These are phyloP conservation scores for Candida namnaoensis DNA, from an alignment of 805 yeast species.

Conservation along the genomic window DNA sequence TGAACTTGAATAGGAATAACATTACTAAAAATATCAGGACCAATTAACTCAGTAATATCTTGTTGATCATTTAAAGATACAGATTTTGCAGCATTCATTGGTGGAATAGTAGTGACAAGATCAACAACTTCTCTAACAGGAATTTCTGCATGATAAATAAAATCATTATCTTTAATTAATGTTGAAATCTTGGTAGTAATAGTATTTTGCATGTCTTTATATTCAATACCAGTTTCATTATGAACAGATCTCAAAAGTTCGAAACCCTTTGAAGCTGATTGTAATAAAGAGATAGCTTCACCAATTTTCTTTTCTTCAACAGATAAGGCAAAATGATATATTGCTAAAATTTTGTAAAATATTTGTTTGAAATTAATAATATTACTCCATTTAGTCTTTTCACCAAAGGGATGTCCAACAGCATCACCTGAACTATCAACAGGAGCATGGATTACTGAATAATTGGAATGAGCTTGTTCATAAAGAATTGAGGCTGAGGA, in stretches of 20 bases:
- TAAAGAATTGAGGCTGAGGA: conserved; percentile 49
- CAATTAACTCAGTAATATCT: conserved; percentile 36
- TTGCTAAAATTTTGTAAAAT: conserved; percentile 52
- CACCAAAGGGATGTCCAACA: conserved; percentile 20
- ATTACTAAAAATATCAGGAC: conserved; percentile 57
- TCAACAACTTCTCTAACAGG: conserved; percentile 51
- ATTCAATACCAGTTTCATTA: conserved; percentile 24
- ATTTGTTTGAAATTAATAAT: conserved; percentile 40
- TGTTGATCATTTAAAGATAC: conserved; percentile 38
- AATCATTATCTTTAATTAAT: conserved; percentile 78
- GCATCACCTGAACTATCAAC: too few relatives aligned
- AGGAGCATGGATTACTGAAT: conserved; percentile 8
- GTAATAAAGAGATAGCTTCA: conserved; percentile 60
- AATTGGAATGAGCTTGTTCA: conserved; percentile 37
- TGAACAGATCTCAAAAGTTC: conserved; percentile 20
- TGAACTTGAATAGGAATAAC: conserved; percentile 84
- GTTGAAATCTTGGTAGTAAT: conserved; percentile 26
- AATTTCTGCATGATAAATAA: conserved; percentile 71
- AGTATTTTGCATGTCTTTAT: conserved; percentile 20
- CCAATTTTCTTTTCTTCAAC: conserved; percentile 62
- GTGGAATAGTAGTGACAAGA: conserved; percentile 45
- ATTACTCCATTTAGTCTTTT: conserved; percentile 42
- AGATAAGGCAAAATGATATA: conserved; percentile 47
- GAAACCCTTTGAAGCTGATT: conserved; percentile 37
- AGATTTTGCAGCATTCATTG: conserved; percentile 60